Evolutionary conservation across 2,329 filamentous ascomycete genomes (phyloP).

Genomic region (Colletotrichum lindemuthianum): DNA sequence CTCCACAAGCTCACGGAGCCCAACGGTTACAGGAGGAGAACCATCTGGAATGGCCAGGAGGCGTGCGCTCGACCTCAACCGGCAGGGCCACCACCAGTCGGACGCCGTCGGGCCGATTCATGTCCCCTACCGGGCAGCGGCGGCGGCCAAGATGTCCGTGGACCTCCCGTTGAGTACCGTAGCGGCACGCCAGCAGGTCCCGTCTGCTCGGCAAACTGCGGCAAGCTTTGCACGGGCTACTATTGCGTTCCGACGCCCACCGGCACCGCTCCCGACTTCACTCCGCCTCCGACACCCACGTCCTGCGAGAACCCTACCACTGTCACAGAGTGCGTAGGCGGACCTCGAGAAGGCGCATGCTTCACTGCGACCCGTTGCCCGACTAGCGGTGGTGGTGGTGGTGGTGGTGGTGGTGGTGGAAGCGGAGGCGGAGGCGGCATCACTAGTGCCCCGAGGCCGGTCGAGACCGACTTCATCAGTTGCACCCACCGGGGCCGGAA

Average conservation of each 20-base stretch:
- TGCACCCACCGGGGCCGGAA: background rate
- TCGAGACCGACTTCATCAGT: background rate
- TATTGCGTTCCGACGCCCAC: background rate
- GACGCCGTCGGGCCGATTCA: background rate
- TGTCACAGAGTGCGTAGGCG: background rate
- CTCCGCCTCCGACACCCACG: background rate
- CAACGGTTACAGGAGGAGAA: background rate
- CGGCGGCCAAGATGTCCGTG: background rate
- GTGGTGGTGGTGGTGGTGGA: background rate
- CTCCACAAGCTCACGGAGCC: background rate
- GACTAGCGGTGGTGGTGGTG: background rate
- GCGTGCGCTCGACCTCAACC: background rate
- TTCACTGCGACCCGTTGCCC: background rate
- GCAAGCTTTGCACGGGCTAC: slow-evolving; percentile 3
- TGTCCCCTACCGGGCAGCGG: background rate
- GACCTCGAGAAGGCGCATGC: background rate
- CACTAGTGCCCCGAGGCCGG: background rate
- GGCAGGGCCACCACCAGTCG: background rate
- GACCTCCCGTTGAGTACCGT: background rate
- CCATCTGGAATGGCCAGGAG: background rate
- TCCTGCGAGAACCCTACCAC: background rate
- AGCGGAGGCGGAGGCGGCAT: background rate
- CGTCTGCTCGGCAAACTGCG: background rate
- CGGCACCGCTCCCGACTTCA: background rate
- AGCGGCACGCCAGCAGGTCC: background rate